phyloP scores from a whole-genome alignment of 768 basidiomycete species.

The Boletus huronensis region DNA sequence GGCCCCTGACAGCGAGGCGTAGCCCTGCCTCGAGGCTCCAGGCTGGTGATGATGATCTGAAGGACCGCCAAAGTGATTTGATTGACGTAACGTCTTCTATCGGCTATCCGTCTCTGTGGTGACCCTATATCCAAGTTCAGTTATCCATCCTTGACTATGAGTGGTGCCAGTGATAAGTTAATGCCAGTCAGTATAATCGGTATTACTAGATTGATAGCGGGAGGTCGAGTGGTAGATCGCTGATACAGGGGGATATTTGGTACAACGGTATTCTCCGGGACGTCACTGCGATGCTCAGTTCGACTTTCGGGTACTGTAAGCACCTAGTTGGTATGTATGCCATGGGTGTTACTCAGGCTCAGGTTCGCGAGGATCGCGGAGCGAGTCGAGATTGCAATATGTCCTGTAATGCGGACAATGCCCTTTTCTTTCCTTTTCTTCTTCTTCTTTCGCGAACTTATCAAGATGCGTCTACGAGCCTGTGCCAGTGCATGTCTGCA shows the following conservation, averaged over 20 bases:
- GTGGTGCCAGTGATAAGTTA: constrained; percentile 14
- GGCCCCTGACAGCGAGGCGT: constrained; percentile 9
- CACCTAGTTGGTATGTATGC: neutral
- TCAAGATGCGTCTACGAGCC: neutral
- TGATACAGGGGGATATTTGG: neutral
- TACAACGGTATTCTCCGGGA: neutral
- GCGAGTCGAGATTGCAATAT: neutral
- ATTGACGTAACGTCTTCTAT: constrained; percentile 18
- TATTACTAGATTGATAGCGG: neutral
- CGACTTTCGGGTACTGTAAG: neutral
- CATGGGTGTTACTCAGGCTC: neutral
- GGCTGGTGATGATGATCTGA: constrained; percentile 4
- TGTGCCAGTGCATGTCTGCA: neutral
- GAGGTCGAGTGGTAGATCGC: constrained; percentile 4
- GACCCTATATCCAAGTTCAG: neutral
- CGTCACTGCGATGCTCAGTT: neutral
- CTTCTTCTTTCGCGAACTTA: neutral
- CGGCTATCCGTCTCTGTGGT: neutral
- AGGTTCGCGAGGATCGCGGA: constrained; percentile 9
- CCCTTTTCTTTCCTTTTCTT: neutral
- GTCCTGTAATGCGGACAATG: neutral
- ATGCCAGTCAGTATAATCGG: neutral
- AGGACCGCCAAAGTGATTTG: neutral
- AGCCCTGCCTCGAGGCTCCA: constrained; percentile 16
- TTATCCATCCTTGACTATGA: neutral